These are phyloP conservation scores for Candida sp. DNA, from an alignment of 1,139 yeast species.

Conservation along the genomic window DNA sequence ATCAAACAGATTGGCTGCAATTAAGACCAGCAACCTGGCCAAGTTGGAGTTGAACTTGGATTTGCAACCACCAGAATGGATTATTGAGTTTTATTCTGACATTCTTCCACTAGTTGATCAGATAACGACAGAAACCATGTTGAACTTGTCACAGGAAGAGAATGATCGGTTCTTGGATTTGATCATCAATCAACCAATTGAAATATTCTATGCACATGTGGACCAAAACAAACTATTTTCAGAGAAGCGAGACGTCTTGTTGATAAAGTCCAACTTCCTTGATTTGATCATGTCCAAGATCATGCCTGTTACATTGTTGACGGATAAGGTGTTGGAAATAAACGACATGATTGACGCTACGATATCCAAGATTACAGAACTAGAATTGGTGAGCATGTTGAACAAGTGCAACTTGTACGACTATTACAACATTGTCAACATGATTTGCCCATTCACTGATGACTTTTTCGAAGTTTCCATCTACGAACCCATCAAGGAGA, in stretches of 20 bases:
- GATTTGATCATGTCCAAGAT: slow-evolving; percentile 63
- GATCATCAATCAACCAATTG: slow-evolving; percentile 54
- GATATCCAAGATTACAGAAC: slow-evolving; percentile 38
- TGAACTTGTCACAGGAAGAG: slow-evolving; percentile 37
- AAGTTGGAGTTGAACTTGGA: slow-evolving; percentile 49
- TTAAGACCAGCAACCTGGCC: slow-evolving; percentile 44
- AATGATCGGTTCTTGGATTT: slow-evolving; percentile 35
- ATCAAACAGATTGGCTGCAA: slow-evolving; percentile 43
- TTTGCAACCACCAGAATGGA: slow-evolving; percentile 77
- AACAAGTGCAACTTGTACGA: slow-evolving; percentile 55
- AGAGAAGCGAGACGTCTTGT: slow-evolving; percentile 35
- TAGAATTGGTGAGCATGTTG: slow-evolving; percentile 49
- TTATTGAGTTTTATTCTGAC: slow-evolving; percentile 57
- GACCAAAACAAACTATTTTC: slow-evolving; percentile 25
- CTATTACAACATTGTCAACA: slow-evolving; percentile 63
- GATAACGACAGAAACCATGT: slow-evolving; percentile 38
- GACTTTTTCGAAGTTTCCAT: slow-evolving; percentile 57
- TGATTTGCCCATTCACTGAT: slow-evolving; percentile 65
- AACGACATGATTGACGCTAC: slow-evolving; percentile 35
- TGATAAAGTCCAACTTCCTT: slow-evolving; percentile 59
- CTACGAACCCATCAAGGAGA: slow-evolving; percentile 68
- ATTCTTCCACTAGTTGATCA: slow-evolving; percentile 55
- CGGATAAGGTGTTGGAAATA: slow-evolving; percentile 44
- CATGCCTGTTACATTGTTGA: slow-evolving; percentile 46
- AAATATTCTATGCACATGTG: slow-evolving; percentile 42